Evolutionary conservation across 352 stramenopile genomes (phyloP), one percentile per base, ranked within the genome.

Genomic region (Phytophthora syringae): DNA sequence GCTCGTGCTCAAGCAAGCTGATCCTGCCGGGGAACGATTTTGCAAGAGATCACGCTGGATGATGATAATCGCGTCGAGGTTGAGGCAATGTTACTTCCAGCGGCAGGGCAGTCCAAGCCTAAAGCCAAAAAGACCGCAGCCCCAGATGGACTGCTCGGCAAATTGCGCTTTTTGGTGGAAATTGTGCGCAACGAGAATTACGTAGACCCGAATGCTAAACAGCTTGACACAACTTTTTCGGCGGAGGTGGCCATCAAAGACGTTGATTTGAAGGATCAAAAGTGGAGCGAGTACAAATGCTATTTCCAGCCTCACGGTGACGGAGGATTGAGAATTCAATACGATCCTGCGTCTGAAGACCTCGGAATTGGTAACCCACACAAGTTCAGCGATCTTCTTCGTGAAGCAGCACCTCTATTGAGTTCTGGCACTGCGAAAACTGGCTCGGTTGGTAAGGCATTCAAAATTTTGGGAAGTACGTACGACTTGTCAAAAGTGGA

Each of bases 121-220:
- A 68, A 77, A 72, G 3, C 40, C 0, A 70, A 64, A 13, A 90
- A 87, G 37, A 73, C 81, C n/a, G 60, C 76, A 15, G 66, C 22
- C 0, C 39, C 44, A 0, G 81, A 90, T 54, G 84, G 84, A 5
- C 61, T 76, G 1, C 77, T 92, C 0, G 84, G 84, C 5, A 82
- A 74, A 37, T 68, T 92, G 3, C 70, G 70, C 5, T 86, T 92
- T 30, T 36, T 54, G 9, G 52, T 92, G 7, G 74, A 90, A 56
- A 45, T 92, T 0, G 64, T 69, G n/a, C 68, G 79, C 21, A 88
- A 90, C 52, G 82, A 92, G 12, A 88, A 85, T 45, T 89, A 76
- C 21, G 57, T 83, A 7, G 72, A 87, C 50, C 63, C 66, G 1
- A 67, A 28, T 12, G 50, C 54, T 21, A 70, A 69, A 24, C 61